These are phyloP conservation scores for Leersia perrieri DNA, from an alignment of 176 grass and related monocot species.

Conservation along the genomic window DNA sequence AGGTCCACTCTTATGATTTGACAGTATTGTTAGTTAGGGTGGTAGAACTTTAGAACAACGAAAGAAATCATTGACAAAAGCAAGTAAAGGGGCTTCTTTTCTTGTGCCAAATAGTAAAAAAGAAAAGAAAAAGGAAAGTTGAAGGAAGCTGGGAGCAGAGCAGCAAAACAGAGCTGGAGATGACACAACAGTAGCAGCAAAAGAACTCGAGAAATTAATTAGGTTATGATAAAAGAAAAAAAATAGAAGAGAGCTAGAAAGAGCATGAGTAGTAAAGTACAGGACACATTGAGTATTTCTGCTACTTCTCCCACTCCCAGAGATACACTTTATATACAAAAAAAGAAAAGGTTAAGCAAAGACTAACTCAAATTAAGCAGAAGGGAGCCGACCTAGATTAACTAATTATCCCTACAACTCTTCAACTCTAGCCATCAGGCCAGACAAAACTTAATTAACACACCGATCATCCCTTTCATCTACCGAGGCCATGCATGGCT, in stretches of 20 bases:
- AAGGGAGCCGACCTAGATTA: not conserved
- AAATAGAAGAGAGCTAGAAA: not conserved
- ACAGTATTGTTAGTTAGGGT: not conserved
- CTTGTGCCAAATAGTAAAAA: not conserved
- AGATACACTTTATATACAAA: not conserved
- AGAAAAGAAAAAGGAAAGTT: not conserved
- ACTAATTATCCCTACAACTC: not conserved
- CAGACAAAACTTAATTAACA: not conserved
- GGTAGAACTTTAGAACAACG: not conserved
- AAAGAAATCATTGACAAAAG: not conserved
- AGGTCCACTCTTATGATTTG: not conserved
- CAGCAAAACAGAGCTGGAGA: not conserved
- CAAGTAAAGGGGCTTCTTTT: not conserved
- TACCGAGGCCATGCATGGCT: not conserved
- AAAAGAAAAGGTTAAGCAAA: not conserved
- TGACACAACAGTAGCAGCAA: not conserved
- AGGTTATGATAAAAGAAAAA: not conserved
- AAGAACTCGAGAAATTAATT: not conserved
- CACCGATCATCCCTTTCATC: not conserved
- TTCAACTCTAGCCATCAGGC: not conserved
- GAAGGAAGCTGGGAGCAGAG: not conserved
- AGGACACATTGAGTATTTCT: not conserved
- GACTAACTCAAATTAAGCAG: not conserved
- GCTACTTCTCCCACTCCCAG: not conserved
- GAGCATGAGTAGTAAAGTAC: not conserved